Conservation (phyloP, 306 rosid genomes). For the Geum urbanum region DNA sequence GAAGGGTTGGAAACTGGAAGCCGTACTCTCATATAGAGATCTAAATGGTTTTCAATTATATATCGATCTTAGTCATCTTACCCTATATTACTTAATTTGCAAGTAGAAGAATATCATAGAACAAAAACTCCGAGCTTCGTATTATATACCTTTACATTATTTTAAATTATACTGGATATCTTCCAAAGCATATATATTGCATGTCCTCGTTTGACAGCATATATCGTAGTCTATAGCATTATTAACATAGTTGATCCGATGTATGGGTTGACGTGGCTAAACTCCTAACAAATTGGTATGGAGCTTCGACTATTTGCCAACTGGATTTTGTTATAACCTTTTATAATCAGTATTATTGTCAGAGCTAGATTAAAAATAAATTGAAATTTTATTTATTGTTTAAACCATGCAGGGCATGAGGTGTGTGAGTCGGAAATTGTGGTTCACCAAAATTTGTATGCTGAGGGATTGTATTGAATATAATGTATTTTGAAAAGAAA, state of each 20-base stretch:
- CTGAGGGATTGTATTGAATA: too few relatives aligned
- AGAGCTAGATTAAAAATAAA: neutral
- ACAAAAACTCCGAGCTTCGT: neutral
- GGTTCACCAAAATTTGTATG: too few relatives aligned
- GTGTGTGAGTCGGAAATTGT: neutral
- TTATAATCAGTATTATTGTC: neutral
- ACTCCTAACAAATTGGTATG: neutral
- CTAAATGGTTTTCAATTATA: neutral
- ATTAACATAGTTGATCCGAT: neutral
- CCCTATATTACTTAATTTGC: neutral
- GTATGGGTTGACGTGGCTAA: neutral
- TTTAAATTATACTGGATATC: neutral
- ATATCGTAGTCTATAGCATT: neutral
- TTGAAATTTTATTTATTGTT: neutral
- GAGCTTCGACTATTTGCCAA: conserved; percentile 13
- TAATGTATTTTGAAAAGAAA: too few relatives aligned
- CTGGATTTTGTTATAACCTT: neutral
- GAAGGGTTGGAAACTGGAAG: neutral
- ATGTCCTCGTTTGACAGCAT: conserved; percentile 3
- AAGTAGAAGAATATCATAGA: conserved; percentile 4
- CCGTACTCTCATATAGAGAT: neutral
- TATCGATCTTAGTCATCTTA: neutral
- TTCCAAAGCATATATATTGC: conserved; percentile 8
- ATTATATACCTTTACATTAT: neutral
- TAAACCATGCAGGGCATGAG: neutral